Evolutionary conservation across 2,329 filamentous ascomycete species (phyloP).

Genomic region (Metarhizium guizhouense): DNA sequence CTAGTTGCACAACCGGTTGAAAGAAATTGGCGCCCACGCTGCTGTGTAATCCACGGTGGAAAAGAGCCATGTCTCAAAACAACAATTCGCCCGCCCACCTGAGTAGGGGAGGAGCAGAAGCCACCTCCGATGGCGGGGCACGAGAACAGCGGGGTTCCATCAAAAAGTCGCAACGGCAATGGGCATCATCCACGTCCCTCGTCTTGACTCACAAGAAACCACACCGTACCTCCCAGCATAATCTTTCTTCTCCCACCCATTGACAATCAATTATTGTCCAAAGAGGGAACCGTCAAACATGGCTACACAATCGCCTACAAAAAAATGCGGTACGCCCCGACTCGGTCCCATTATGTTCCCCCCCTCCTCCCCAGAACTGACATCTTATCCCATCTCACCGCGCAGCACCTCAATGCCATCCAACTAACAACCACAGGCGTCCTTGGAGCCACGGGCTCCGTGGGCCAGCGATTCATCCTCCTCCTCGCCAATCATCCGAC

Average conservation of each 20-base stretch:
- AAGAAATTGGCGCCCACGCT: too few relatives aligned
- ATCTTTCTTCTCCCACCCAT: background rate
- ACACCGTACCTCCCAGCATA: background rate
- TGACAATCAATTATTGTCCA: background rate
- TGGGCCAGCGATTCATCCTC: conserved; percentile 92
- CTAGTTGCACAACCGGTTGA: too few relatives aligned
- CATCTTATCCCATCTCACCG: background rate
- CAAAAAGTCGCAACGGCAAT: conserved; percentile 10
- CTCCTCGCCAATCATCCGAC: conserved; percentile 81
- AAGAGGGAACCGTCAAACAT: conserved; percentile 10
- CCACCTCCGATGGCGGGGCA: conserved; percentile 23
- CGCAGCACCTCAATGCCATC: background rate
- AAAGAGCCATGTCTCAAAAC: too few relatives aligned
- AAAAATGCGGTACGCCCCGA: conserved; percentile 46
- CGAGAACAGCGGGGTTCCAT: conserved; percentile 16
- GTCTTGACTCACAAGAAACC: conserved; percentile 1
- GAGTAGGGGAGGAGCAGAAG: background rate
- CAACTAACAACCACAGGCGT: conserved; percentile 43
- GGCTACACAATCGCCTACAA: conserved; percentile 40
- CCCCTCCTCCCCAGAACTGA: conserved; percentile 5
- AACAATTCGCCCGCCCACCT: too few relatives aligned
- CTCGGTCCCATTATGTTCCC: background rate
- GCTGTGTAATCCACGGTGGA: too few relatives aligned
- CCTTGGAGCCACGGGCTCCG: conserved; percentile 85
- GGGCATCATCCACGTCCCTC: conserved; percentile 9